Conservation (phyloP, 2,329 filamentous ascomycete genomes). For the Fusarium multiceps region DNA sequence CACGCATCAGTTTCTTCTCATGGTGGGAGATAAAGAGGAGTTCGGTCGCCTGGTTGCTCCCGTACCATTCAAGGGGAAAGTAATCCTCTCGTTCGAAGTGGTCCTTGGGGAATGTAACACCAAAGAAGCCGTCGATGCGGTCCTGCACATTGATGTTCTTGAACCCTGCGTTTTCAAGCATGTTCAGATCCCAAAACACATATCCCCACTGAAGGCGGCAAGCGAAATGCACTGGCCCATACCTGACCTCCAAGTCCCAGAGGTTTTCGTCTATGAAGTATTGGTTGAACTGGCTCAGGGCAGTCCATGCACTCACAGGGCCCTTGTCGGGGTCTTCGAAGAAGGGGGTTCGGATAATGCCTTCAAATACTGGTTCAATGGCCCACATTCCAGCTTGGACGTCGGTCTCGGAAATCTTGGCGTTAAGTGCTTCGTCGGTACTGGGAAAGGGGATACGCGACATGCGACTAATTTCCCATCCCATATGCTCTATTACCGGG, state of each 20-base stretch:
- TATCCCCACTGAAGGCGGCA: constrained; percentile 15
- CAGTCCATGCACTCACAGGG: constrained; percentile 2
- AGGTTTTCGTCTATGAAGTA: too few relatives aligned
- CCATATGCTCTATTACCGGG: background rate
- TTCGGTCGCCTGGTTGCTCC: too few relatives aligned
- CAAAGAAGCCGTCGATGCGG: too few relatives aligned
- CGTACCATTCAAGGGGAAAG: too few relatives aligned
- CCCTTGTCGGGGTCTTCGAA: constrained; percentile 13
- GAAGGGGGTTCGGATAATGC: constrained; percentile 17
- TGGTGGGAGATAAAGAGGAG: too few relatives aligned
- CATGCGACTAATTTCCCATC: too few relatives aligned
- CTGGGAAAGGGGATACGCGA: background rate
- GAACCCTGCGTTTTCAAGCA: constrained; percentile 5
- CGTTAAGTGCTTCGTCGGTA: background rate
- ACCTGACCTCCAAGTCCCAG: too few relatives aligned
- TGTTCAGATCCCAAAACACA: constrained; percentile 22
- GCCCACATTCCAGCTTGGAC: background rate
- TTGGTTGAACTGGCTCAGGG: background rate
- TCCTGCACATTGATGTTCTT: too few relatives aligned
- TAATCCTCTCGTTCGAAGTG: too few relatives aligned
- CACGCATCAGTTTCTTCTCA: too few relatives aligned
- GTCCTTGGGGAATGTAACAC: too few relatives aligned
- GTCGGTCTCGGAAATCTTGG: background rate
- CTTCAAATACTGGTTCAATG: background rate
- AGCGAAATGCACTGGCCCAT: too few relatives aligned